Evolutionary conservation across 2,329 filamentous ascomycete genomes (phyloP).

Genomic region (Chalaropsis ovoidea): DNA sequence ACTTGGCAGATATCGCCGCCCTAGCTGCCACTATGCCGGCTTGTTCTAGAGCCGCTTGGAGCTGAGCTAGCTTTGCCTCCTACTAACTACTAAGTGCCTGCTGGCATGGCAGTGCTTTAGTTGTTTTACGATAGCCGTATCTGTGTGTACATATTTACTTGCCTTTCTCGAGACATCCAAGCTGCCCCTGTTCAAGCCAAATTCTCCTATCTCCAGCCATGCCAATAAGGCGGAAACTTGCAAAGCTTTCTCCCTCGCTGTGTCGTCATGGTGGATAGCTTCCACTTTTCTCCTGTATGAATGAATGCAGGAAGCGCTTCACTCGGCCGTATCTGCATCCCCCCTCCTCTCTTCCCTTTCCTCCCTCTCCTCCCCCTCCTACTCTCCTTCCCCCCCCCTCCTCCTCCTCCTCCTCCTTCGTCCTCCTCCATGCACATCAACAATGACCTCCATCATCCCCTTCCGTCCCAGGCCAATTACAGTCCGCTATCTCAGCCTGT

Average conservation of each 20-base stretch:
- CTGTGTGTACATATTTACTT: too few relatives aligned
- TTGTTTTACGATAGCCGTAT: too few relatives aligned
- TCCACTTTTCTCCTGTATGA: not conserved
- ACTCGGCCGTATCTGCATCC: not conserved
- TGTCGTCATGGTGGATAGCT: not conserved
- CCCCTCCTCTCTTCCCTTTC: not conserved
- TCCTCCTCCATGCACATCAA: not conserved
- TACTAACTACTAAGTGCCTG: not conserved
- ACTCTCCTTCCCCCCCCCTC: not conserved
- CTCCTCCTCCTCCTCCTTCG: not conserved
- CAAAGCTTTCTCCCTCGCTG: not conserved
- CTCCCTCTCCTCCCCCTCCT: too few relatives aligned
- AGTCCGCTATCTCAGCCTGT: not conserved
- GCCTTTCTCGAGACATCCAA: too few relatives aligned
- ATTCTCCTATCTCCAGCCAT: not conserved
- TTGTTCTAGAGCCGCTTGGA: not conserved
- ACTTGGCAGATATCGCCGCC: not conserved
- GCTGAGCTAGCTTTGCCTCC: not conserved
- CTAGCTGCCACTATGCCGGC: not conserved
- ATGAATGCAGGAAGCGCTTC: not conserved
- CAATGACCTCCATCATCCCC: not conserved
- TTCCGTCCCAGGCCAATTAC: not conserved
- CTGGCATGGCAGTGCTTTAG: not conserved
- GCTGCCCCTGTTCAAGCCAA: too few relatives aligned
- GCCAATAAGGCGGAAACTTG: not conserved